phyloP scores from a whole-genome alignment of 257 asterid species.

The Haberlea rhodopensis region DNA sequence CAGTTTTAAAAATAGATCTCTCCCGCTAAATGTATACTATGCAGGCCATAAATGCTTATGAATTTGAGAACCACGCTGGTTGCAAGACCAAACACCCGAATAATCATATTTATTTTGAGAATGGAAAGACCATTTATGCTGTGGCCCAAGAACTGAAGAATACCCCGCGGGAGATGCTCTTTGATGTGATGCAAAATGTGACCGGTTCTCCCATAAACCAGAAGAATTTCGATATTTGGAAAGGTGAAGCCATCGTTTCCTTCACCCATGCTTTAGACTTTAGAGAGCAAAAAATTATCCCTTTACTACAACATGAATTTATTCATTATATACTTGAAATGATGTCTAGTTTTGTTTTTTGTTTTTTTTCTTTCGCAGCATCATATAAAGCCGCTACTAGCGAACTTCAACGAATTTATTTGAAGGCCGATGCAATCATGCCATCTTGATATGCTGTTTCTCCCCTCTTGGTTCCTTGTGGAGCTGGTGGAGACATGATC shows the following conservation, averaged over 20 bases:
- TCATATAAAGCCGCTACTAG: conserved; percentile 64
- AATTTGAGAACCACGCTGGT: conserved; percentile 77
- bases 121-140: conserved; percentile 56
- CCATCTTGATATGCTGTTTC: conserved; percentile 31
- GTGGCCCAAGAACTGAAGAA: conserved; percentile 75
- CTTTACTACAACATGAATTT: conserved; percentile 3
- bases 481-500: conserved; percentile 30
- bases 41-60: conserved; percentile 70
- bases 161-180: conserved; percentile 54
- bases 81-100: conserved; percentile 84
- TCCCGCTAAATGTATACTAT: conserved; percentile 20
- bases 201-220: conserved; percentile 59
- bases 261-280: neutral
- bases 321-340: no score
- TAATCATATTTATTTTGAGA: no score
- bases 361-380: conserved; percentile 37
- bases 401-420: conserved; percentile 57
- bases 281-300: neutral
- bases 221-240: conserved; percentile 60
- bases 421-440: conserved; percentile 39
- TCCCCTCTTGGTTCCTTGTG: conserved; percentile 21
- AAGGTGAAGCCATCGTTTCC: conserved; percentile 45
- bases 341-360: no score
- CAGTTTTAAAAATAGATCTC: neutral
- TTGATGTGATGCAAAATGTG: conserved; percentile 51